Base-by-base conservation (phyloP, 345 rosid species). In the Bruguiera sexangula region DNA sequence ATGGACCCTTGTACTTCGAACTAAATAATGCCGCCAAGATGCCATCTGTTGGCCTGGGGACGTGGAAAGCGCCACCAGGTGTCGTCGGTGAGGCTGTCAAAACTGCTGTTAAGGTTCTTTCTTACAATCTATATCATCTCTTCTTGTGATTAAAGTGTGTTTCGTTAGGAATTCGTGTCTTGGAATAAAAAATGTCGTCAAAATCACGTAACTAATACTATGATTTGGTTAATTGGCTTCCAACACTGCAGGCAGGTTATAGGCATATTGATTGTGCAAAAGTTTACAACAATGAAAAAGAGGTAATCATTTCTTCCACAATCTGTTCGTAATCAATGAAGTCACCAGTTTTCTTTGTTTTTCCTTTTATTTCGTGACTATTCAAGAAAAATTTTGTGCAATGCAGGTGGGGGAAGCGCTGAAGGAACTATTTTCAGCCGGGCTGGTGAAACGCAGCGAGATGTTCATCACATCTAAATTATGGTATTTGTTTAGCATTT, bases 11-110 rank as follows among this genome's bases (percentile, higher is more conserved):
- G 2, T 73, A 72, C 66, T 83, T 86, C 37, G 79, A 83, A 56
- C 87, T 86, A 9, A 86, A 86, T 66, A 84, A 83, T 0, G 86
- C 83, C 22, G 83, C 84, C 59, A 80, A 80, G 71, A 79, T 83
- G 18, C 86, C 87, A 0, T 69, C 86, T 2, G 79, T 78, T 65
- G 89, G 86, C 57, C 77, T 83, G n/a, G 89, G 87, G 51, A 83
- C 86, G 6, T 86, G 89, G 86, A 86, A 83, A 66, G 84, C 85
- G 51, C 66, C 81, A 34, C 85, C 83, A 0, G 87, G 87, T 30
- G 78, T 65, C 1, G 87, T 80, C 20, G 85, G 75, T 26, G 73
- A 82, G 50, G 80, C 81, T 29, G 79, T 83, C 51, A 73, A 76
- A 31, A 63, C 76, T 43, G 86, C 87, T 4, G 79, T 82, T 71